These are phyloP conservation scores for Phylloboletellus chloephorus DNA, from an alignment of 1,284 basidiomycete genomes.

Conservation along the genomic window DNA sequence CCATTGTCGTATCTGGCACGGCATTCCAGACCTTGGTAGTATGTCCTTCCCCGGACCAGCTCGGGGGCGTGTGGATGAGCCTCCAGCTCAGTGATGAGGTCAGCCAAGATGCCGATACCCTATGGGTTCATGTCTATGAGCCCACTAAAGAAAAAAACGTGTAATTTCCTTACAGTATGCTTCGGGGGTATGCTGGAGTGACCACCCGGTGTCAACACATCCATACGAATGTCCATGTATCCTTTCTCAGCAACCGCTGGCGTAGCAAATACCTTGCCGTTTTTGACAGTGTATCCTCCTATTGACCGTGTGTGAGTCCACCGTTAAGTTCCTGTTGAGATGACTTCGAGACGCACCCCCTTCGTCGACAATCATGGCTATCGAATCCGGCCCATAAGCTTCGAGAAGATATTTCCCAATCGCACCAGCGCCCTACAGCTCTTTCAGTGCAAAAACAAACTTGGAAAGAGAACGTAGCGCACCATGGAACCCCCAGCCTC, in stretches of 20 bases:
- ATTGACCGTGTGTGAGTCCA: neutral
- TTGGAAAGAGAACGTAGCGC: constrained; percentile 6
- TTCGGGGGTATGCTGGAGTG: constrained; percentile 60
- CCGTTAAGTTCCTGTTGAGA: neutral
- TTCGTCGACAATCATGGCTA: constrained; percentile 54
- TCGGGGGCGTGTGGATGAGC: constrained; percentile 38
- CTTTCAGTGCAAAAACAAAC: constrained; percentile 10
- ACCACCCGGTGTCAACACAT: constrained; percentile 56
- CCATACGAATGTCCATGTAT: constrained; percentile 50
- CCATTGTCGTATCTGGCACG: constrained; percentile 22
- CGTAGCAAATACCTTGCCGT: constrained; percentile 40
- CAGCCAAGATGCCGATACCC: constrained; percentile 54
- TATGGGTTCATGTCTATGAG: constrained; percentile 15
- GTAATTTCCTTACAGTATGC: constrained; percentile 41
- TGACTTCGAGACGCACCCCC: constrained; percentile 29
- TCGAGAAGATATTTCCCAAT: constrained; percentile 43
- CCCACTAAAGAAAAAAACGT: neutral
- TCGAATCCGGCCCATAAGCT: constrained; percentile 48
- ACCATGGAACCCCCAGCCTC: constrained; percentile 52
- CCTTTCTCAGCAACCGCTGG: constrained; percentile 65
- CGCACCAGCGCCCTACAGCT: constrained; percentile 41
- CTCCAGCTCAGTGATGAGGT: constrained; percentile 49
- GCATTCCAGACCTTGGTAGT: constrained; percentile 25
- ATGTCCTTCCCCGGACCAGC: constrained; percentile 31
- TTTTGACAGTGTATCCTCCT: constrained; percentile 35